A percentile compares a stretch with the other conserved stretches of the same genome.
Evolutionary conservation across 768 basidiomycete species (phyloP).

Genomic region (Pleurotus sapidus): DNA sequence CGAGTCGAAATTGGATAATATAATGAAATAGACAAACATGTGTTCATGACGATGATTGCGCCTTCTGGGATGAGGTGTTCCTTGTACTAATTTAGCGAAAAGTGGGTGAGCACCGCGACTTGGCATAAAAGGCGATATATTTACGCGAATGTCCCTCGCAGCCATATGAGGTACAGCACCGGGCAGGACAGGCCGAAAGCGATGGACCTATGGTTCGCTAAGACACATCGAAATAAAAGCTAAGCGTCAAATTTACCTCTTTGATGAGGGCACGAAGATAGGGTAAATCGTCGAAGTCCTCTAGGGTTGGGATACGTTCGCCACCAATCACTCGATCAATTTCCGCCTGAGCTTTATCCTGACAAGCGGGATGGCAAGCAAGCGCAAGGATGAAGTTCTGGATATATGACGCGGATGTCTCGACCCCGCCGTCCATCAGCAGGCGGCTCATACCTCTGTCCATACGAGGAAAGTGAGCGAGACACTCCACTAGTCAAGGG

Average conservation of each 20-base stretch:
- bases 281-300: conserved; percentile 22
- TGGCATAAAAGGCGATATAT: neutral
- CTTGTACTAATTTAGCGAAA: neutral
- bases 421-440: conserved; percentile 25
- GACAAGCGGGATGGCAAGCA: conserved; percentile 11
- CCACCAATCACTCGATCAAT: conserved; percentile 19
- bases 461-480: too few relatives aligned
- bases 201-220: neutral
- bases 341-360: conserved; percentile 21
- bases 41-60: neutral
- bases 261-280: conserved; percentile 21
- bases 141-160: neutral
- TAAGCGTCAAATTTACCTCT: conserved; percentile 10
- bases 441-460: conserved; percentile 27
- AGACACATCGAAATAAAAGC: neutral
- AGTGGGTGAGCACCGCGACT: neutral
- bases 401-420: conserved; percentile 24
- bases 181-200: conserved; percentile 15
- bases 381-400: conserved; percentile 22
- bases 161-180: conserved; percentile 14
- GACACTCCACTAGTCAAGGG: neutral
- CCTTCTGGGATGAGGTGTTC: neutral
- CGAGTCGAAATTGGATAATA: neutral
- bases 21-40: neutral
- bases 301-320: conserved; percentile 16